phyloP scores from a whole-genome alignment of 2,329 filamentous ascomycete species.

The Trichophyton equinum region DNA sequence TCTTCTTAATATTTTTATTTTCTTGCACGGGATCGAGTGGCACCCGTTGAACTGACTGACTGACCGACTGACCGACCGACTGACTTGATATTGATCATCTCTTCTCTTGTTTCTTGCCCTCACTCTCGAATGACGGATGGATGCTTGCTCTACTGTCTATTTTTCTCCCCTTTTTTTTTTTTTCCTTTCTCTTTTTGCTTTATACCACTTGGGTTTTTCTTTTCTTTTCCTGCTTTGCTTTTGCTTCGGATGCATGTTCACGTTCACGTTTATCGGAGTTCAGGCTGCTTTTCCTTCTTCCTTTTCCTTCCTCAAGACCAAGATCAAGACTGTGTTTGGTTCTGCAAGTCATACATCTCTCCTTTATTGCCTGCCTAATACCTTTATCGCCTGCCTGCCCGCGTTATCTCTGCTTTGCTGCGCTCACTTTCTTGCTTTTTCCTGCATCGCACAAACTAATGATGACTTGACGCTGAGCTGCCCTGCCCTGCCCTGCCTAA shows the following conservation, averaged over 20 bases:
- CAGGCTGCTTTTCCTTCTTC: not conserved
- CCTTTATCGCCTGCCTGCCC: not conserved
- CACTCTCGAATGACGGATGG: not conserved
- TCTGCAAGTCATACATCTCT: not conserved
- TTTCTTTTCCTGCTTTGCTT: not conserved
- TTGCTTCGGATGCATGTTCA: not conserved
- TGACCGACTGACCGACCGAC: not conserved
- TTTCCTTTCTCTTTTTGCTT: not conserved
- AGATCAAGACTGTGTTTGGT: not conserved
- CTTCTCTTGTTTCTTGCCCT: not conserved
- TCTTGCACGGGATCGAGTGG: no score
- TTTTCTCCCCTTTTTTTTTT: not conserved
- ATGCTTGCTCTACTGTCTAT: not conserved
- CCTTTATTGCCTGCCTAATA: not conserved
- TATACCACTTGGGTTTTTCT: not conserved
- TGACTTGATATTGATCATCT: not conserved
- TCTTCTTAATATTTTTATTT: no score
- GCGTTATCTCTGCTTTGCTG: not conserved
- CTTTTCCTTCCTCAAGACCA: not conserved
- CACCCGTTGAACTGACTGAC: no score
- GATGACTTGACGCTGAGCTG: not conserved
- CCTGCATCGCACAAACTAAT: not conserved
- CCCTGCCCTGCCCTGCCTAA: not conserved
- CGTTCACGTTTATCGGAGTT: not conserved
- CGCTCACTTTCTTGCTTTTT: not conserved